These are phyloP conservation scores for Schizochytrium sp. DNA, from an alignment of 108 stramenopile genomes.

Conservation along the genomic window DNA sequence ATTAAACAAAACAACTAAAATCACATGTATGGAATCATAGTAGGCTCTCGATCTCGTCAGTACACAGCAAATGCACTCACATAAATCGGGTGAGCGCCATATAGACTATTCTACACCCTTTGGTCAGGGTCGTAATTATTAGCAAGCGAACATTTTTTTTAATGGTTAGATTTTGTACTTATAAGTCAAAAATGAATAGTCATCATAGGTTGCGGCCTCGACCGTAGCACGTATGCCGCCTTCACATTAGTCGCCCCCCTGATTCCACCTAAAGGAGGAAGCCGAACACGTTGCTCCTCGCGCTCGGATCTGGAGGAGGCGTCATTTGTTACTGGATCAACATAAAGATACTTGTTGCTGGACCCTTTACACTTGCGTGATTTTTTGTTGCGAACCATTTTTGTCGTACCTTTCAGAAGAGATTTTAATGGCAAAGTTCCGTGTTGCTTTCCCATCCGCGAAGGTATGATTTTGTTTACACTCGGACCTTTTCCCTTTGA, in stretches of 20 bases:
- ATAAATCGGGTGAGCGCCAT: too few relatives aligned
- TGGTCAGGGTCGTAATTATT: too few relatives aligned
- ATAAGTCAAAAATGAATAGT: not conserved
- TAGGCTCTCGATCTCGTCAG: too few relatives aligned
- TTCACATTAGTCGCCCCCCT: not conserved
- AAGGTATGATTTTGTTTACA: not conserved
- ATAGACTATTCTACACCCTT: too few relatives aligned
- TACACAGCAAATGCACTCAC: too few relatives aligned
- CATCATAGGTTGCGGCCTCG: not conserved
- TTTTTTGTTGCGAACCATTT: not conserved
- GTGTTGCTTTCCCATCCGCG: not conserved
- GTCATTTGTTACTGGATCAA: too few relatives aligned
- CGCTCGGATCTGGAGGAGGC: not conserved
- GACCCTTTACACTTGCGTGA: too few relatives aligned
- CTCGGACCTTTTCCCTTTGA: not conserved
- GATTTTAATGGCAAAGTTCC: not conserved
- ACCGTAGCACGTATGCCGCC: constrained; percentile 15
- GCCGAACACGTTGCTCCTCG: not conserved
- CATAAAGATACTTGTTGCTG: too few relatives aligned
- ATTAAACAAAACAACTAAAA: too few relatives aligned
- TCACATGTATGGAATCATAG: too few relatives aligned
- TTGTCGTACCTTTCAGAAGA: not conserved
- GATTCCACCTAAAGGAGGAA: not conserved
- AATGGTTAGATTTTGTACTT: too few relatives aligned
- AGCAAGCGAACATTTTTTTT: too few relatives aligned